Percentiles rank a stretch among this genome's conserved stretches.
Conservation (phyloP, 2,329 filamentous ascomycete genomes). For the Gyromitra esculenta region DNA sequence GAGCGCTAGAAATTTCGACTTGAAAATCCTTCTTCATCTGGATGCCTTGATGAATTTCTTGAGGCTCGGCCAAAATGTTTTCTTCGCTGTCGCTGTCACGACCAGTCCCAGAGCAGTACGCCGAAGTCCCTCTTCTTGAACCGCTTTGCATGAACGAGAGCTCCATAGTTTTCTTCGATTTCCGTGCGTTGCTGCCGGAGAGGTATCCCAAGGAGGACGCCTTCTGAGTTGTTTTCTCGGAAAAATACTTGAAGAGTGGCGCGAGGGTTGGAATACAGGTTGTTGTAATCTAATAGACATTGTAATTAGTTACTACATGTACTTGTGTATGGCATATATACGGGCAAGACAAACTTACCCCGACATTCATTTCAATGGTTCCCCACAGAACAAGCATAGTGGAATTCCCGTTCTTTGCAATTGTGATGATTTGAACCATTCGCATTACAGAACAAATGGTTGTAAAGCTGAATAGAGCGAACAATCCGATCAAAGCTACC, state of each 20-base stretch:
- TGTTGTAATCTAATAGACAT: conserved; percentile 42
- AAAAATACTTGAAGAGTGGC: conserved; percentile 49
- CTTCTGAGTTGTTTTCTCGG: conserved; percentile 39
- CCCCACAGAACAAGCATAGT: conserved; percentile 52
- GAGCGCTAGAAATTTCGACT: conserved; percentile 44
- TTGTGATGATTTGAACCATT: conserved; percentile 49
- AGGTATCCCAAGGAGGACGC: conserved; percentile 36
- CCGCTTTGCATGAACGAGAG: conserved; percentile 41
- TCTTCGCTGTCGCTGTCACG: conserved; percentile 42
- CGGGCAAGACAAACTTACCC: conserved; percentile 21
- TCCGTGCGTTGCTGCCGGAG: conserved; percentile 17
- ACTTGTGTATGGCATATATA: not conserved
- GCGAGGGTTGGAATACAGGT: conserved; percentile 50
- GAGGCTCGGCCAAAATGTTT: conserved; percentile 25
- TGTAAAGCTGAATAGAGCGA: conserved; percentile 49
- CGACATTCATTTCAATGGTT: conserved; percentile 50
- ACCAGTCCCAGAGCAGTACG: conserved; percentile 32
- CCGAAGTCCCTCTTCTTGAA: conserved; percentile 34
- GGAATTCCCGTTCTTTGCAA: conserved; percentile 43
- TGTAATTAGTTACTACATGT: not conserved
- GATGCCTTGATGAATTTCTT: conserved; percentile 39
- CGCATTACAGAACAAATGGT: conserved; percentile 51
- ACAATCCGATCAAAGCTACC: conserved; percentile 42
- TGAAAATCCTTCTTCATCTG: conserved; percentile 51
- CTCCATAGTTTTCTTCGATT: conserved; percentile 37